These are phyloP conservation scores for Lachnellula arida DNA, from an alignment of 2,329 filamentous ascomycete species.

Conservation along the genomic window DNA sequence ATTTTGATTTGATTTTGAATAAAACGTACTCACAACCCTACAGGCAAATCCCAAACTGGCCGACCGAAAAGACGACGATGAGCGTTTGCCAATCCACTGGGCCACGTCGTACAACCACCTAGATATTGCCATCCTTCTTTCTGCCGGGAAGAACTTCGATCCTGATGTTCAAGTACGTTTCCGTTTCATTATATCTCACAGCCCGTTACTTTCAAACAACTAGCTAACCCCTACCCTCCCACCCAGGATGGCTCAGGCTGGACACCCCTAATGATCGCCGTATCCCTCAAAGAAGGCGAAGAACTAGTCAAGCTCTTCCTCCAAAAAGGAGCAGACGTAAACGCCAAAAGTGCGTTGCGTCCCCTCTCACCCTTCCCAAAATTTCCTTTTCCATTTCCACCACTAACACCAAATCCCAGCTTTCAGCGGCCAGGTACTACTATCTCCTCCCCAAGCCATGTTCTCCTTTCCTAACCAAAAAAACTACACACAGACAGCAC, in stretches of 20 bases:
- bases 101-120: constrained; percentile 78
- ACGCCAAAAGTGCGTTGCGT: constrained; percentile 65
- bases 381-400: neutral
- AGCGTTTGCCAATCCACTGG: constrained; percentile 91
- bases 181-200: neutral
- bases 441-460: neutral
- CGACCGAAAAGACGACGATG: constrained; percentile 71
- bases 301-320: constrained; percentile 64
- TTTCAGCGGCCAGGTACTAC: constrained; percentile 56
- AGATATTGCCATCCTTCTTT: constrained; percentile 68
- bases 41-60: constrained; percentile 78
- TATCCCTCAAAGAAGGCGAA: constrained; percentile 68
- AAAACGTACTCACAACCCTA: constrained; percentile 5
- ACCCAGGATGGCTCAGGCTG: constrained; percentile 69
- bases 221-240: neutral
- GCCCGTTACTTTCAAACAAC: neutral
- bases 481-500: constrained; percentile 57
- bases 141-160: constrained; percentile 70
- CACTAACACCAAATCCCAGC: constrained; percentile 40
- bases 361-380: neutral
- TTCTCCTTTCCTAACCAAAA: constrained; percentile 3
- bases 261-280: constrained; percentile 81
- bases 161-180: constrained; percentile 66
- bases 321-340: constrained; percentile 64
- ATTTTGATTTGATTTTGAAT: neutral